Percentiles rank a stretch among this genome's conserved stretches.
These are phyloP conservation scores for Poa pratensis DNA, from an alignment of 176 grass and related monocot genomes.

Conservation along the genomic window DNA sequence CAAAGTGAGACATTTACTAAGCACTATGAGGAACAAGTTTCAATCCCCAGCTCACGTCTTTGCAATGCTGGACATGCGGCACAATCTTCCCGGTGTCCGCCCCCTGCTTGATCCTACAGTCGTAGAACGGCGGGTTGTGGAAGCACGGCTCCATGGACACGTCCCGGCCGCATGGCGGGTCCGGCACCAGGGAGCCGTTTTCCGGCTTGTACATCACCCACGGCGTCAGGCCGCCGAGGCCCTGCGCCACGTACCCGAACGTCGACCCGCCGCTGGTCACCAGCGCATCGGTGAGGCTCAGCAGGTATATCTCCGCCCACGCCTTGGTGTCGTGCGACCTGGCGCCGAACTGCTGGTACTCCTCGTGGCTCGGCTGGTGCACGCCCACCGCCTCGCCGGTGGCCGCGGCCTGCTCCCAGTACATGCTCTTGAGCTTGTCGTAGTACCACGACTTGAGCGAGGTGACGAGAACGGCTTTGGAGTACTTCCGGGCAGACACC, in stretches of 20 bases:
- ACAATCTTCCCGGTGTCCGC: not conserved
- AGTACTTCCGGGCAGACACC: not conserved
- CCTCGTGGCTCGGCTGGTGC: conserved; percentile 76
- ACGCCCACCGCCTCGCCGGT: conserved; percentile 55
- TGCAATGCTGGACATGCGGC: not conserved
- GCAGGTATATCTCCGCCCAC: conserved; percentile 65
- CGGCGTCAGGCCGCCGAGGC: conserved; percentile 55
- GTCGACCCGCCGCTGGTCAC: conserved; percentile 59
- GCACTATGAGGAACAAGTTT: conserved; percentile 5
- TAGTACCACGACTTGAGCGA: conserved; percentile 52
- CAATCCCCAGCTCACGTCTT: conserved; percentile 15
- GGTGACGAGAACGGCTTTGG: conserved; percentile 46
- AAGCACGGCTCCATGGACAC: conserved; percentile 53
- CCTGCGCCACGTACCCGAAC: conserved; percentile 71
- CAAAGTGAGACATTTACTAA: not conserved
- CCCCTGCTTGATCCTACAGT: conserved; percentile 6
- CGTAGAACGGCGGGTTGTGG: conserved; percentile 21
- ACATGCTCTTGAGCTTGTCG: conserved; percentile 57
- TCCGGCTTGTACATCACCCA: conserved; percentile 51
- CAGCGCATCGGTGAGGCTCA: conserved; percentile 60
- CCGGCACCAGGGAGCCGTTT: not conserved
- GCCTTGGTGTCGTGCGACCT: conserved; percentile 63
- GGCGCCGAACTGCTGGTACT: conserved; percentile 32
- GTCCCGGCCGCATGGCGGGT: conserved; percentile 37
- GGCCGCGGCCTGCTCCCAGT: conserved; percentile 56